Conservation (phyloP, 108 stramenopile species). For the Halocafeteria seosinensis region DNA sequence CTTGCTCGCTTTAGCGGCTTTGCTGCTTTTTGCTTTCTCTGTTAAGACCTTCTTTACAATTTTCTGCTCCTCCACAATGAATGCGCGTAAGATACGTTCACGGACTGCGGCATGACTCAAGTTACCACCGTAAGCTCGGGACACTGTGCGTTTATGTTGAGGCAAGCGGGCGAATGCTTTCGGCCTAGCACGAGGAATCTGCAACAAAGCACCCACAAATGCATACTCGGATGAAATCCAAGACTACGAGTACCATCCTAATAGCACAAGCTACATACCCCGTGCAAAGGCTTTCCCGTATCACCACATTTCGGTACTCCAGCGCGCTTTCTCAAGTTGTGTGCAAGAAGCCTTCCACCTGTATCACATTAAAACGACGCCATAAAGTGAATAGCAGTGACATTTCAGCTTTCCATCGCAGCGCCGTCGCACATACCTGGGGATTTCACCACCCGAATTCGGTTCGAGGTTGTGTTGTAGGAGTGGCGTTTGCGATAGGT, state of each 20-base stretch:
- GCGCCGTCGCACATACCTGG: slow-evolving; percentile 54
- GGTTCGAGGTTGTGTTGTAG: slow-evolving; percentile 72
- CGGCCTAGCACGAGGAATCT: slow-evolving; percentile 11
- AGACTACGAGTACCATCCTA: neutral
- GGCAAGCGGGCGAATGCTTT: slow-evolving; percentile 41
- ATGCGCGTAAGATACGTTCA: slow-evolving; percentile 82
- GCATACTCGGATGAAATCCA: neutral
- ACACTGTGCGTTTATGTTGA: slow-evolving; percentile 89
- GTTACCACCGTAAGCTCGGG: slow-evolving; percentile 85
- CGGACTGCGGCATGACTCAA: slow-evolving; percentile 69
- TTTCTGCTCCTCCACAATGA: slow-evolving; percentile 98
- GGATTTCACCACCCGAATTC: slow-evolving; percentile 52
- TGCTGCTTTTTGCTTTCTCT: slow-evolving; percentile 20
- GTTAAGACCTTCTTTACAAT: slow-evolving; percentile 93
- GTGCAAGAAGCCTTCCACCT: slow-evolving; percentile 58
- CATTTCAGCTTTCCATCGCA: too few relatives aligned
- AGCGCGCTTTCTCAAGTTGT: slow-evolving; percentile 69
- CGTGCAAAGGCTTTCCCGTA: slow-evolving; percentile 35
- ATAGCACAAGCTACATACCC: neutral
- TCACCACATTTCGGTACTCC: slow-evolving; percentile 80
- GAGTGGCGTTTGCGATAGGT: slow-evolving; percentile 77
- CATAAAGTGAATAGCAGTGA: too few relatives aligned
- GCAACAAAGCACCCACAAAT: neutral
- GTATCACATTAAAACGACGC: too few relatives aligned
- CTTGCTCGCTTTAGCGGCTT: too few relatives aligned